phyloP scores from a whole-genome alignment of 2,329 filamentous ascomycete genomes.

The Apiospora hydei region DNA sequence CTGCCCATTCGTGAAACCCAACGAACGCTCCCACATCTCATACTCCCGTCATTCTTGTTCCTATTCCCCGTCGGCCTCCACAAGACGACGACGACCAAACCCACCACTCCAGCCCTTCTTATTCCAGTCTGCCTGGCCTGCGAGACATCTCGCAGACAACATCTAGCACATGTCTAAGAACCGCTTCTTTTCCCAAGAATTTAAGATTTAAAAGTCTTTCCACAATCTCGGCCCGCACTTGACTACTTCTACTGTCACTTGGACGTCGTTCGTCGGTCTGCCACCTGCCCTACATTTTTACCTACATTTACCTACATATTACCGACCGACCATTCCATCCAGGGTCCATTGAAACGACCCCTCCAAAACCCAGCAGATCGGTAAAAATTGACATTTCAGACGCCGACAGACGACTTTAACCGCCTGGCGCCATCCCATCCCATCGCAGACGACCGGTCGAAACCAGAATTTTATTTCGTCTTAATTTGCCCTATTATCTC shows the following conservation, averaged over 20 bases:
- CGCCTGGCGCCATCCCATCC: constrained; percentile 15
- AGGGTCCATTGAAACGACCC: constrained; percentile 19
- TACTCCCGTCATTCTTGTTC: constrained; percentile 15
- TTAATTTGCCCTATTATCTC: background rate
- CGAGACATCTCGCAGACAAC: constrained; percentile 15
- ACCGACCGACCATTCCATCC: background rate
- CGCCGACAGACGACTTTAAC: constrained; percentile 23
- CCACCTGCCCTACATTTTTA: background rate
- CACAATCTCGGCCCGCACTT: background rate
- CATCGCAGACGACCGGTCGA: constrained; percentile 3
- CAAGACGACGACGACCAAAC: background rate
- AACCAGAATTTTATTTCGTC: constrained; percentile 6
- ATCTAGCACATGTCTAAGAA: background rate
- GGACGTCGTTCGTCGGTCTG: background rate
- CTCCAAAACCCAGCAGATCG: constrained; percentile 17
- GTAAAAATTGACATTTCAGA: constrained; percentile 13
- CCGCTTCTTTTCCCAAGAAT: background rate
- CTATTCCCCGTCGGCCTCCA: constrained; percentile 1
- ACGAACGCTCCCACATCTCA: background rate
- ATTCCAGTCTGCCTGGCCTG: background rate
- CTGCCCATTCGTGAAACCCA: constrained; percentile 13
- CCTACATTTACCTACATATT: background rate
- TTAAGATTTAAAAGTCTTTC: background rate
- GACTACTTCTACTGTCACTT: background rate
- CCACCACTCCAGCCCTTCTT: background rate